Evolutionary conservation across 2,329 filamentous ascomycete genomes (phyloP), one percentile per base, ranked within the genome.

Genomic region (Triangularia verruculosa): DNA sequence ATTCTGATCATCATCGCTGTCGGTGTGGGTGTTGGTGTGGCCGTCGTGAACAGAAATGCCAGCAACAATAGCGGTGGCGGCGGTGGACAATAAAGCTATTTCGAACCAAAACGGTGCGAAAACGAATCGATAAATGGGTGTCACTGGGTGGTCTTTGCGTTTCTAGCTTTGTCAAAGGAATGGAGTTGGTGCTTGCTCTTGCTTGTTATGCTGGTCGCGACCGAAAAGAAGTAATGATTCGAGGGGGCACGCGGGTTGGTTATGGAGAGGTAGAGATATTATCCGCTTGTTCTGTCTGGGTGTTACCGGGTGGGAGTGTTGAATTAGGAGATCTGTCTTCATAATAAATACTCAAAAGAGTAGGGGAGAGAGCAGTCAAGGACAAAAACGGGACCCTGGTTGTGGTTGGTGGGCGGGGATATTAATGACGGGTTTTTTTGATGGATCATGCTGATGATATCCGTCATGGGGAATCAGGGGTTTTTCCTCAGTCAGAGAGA

Each of bases 1-100:
- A 85, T 88, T 74, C 75, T 86, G 71, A 74, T 88, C 59, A 81
- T 79, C 67, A 77, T 87, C 63, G 81, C 78, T 8, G 73, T 86
- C 32, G 84, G 80, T 61, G 81, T 88, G 66, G 84, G 80, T 62
- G 73, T 87, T 15, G 51, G 51, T 54, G 51, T 54, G 4, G 9
- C 51, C 3, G 0, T 54, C 0, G 5, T 8, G 1, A 27, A 54
- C 15, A 51, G 43, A 12, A 54, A 54, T n/a, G n/a, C n/a, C n/a
- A n/a, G n/a, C 12, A 54, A 2, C 51, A n/a, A 15, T 12, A n/a
- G n/a, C n/a, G n/a, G n/a, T n/a, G n/a, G n/a, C n/a, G n/a, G n/a
- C n/a, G n/a, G n/a, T n/a, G n/a, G n/a, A n/a, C n/a, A n/a, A n/a
- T n/a, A n/a, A n/a, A n/a, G n/a, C n/a, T n/a, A n/a, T n/a, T n/a